Percentiles rank a stretch among this genome's conserved stretches.
These are phyloP conservation scores for Linum tenue DNA, from an alignment of 345 rosid species.

Conservation along the genomic window DNA sequence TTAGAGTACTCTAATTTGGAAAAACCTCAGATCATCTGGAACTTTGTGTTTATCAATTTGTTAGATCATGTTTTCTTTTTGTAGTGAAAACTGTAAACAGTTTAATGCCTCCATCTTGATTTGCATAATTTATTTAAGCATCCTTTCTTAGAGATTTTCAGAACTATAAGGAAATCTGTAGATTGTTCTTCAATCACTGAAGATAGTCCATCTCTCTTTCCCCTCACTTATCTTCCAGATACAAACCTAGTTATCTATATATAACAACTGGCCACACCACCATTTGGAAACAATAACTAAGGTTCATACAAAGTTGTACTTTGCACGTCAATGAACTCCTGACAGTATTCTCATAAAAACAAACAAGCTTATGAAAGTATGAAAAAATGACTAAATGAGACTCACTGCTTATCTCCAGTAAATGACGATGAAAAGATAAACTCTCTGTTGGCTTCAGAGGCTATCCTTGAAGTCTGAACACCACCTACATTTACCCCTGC, in stretches of 20 bases:
- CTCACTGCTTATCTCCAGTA: slow-evolving; percentile 88
- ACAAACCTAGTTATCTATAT: not conserved
- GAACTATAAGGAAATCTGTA: not conserved
- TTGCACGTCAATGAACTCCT: not conserved
- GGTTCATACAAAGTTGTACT: not conserved
- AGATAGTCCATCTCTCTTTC: not conserved
- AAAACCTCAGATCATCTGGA: too few species aligned
- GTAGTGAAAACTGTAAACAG: too few species aligned
- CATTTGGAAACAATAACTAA: not conserved
- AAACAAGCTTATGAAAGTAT: not conserved
- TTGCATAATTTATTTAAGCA: not conserved
- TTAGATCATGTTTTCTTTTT: too few species aligned
- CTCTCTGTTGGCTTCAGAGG: slow-evolving; percentile 93
- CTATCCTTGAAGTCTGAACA: slow-evolving; percentile 77
- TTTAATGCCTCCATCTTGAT: too few species aligned
- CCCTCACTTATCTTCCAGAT: not conserved
- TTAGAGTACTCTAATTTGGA: too few species aligned
- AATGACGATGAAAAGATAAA: slow-evolving; percentile 86
- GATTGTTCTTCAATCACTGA: not conserved
- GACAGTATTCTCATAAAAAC: too few species aligned
- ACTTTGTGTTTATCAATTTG: too few species aligned
- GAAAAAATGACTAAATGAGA: slow-evolving; percentile 9
- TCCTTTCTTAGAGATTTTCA: not conserved
- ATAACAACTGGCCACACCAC: too few species aligned
- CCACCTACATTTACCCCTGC: slow-evolving; percentile 80